A percentile compares a stretch with the other conserved stretches of the same genome.
Conservation (phyloP, 2,329 filamentous ascomycete species). For the Lasiodiplodia sp. region DNA sequence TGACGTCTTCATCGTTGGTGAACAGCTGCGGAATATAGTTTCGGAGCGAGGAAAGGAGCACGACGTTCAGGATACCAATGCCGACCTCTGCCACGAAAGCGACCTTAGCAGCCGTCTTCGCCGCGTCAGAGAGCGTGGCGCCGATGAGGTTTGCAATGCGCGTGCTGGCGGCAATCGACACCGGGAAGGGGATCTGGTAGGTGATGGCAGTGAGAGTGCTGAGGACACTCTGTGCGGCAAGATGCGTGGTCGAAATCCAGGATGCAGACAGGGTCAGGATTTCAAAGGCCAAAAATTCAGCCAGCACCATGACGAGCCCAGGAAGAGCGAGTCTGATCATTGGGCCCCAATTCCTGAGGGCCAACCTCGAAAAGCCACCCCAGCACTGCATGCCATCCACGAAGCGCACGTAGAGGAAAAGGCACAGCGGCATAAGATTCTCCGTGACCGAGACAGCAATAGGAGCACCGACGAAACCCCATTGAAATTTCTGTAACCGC, state of each 20-base stretch:
- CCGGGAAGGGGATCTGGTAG: constrained; percentile 91
- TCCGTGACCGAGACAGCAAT: constrained; percentile 80
- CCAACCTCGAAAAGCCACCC: constrained; percentile 75
- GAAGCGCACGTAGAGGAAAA: constrained; percentile 75
- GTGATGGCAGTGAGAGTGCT: constrained; percentile 79
- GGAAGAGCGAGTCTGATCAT: constrained; percentile 91
- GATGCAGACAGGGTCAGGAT: constrained; percentile 74
- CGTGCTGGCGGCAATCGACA: constrained; percentile 87
- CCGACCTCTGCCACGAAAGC: constrained; percentile 70
- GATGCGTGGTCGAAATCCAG: constrained; percentile 78
- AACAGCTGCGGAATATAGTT: constrained; percentile 79
- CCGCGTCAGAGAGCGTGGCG: constrained; percentile 80
- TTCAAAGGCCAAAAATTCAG: constrained; percentile 54
- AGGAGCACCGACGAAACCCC: constrained; percentile 77
- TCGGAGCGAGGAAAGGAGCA: constrained; percentile 72
- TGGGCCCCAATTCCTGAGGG: constrained; percentile 76
- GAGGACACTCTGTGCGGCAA: constrained; percentile 84
- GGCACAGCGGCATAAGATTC: constrained; percentile 73
- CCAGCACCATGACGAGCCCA: constrained; percentile 91
- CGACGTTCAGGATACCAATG: constrained; percentile 81
- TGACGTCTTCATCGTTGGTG: constrained; percentile 71
- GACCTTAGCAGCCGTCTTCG: constrained; percentile 81
- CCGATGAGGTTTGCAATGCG: constrained; percentile 92
- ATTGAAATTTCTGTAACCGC: constrained; percentile 38
- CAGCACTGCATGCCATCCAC: constrained; percentile 78